Conservation (phyloP, 1,284 basidiomycete genomes). For the Ceraceosorus guamensis region DNA sequence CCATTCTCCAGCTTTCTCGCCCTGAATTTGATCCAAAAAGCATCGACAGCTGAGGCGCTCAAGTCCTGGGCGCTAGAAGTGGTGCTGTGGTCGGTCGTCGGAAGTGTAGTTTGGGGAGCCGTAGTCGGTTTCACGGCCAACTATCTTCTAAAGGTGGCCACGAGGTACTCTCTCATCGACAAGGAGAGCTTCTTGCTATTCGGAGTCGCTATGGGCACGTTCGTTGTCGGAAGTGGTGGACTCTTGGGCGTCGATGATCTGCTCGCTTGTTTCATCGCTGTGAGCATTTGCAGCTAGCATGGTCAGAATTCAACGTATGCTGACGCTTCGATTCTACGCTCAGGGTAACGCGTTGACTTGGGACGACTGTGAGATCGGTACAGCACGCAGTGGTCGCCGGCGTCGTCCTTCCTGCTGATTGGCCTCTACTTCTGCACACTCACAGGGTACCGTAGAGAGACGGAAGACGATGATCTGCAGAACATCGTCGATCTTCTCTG, state of each 20-base stretch:
- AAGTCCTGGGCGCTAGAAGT: slow-evolving; percentile 24
- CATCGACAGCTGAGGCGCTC: slow-evolving; percentile 20
- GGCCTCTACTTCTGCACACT: too few relatives aligned
- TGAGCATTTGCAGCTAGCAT: too few relatives aligned
- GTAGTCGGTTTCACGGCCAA: slow-evolving; percentile 28
- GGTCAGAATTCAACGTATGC: too few relatives aligned
- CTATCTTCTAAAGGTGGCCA: slow-evolving; percentile 25
- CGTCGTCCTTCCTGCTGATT: too few relatives aligned
- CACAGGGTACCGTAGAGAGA: slow-evolving; percentile 27
- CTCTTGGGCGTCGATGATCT: slow-evolving; percentile 31
- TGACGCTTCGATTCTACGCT: too few relatives aligned
- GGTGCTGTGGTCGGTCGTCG: slow-evolving; percentile 24
- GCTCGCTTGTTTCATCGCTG: slow-evolving; percentile 32
- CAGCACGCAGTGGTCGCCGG: too few relatives aligned
- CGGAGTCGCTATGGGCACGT: slow-evolving; percentile 30
- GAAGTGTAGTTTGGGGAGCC: slow-evolving; percentile 21
- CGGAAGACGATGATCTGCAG: slow-evolving; percentile 38
- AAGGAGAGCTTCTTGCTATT: slow-evolving; percentile 38
- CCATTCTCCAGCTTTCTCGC: slow-evolving; percentile 17
- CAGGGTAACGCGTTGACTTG: slow-evolving; percentile 31
- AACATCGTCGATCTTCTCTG: slow-evolving; percentile 36
- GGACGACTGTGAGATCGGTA: slow-evolving; percentile 23
- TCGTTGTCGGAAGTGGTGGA: slow-evolving; percentile 34
- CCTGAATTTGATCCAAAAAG: slow-evolving; percentile 24
- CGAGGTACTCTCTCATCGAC: slow-evolving; percentile 32